Evolutionary conservation across 208 protist genomes (phyloP).

Genomic region (Trypanosomatidae sp.): DNA sequence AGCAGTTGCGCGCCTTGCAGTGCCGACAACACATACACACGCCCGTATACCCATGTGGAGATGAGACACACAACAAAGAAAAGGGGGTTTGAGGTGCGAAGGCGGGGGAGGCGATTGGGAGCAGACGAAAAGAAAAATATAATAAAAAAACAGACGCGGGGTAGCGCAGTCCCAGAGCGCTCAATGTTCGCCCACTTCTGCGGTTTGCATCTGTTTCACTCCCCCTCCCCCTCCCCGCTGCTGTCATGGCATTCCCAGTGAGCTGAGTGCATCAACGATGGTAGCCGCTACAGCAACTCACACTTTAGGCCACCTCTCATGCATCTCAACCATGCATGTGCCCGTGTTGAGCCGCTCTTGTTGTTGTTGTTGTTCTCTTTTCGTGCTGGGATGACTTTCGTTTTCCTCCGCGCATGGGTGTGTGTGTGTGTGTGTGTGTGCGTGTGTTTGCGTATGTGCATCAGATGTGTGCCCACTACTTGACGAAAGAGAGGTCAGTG

Average conservation of each 20-base stretch:
- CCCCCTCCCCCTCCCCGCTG: neutral
- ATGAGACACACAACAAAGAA: neutral
- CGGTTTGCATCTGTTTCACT: neutral
- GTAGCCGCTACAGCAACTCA: neutral
- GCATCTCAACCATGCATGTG: neutral
- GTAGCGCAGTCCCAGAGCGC: neutral
- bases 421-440: neutral
- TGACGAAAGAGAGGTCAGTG: neutral
- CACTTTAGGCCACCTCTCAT: neutral
- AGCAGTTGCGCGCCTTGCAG: neutral
- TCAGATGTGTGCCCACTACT: neutral
- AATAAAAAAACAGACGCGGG: neutral
- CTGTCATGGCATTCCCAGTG: neutral
- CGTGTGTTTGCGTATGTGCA: neutral
- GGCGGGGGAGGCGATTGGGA: neutral
- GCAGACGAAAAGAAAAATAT: neutral
- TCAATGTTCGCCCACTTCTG: neutral
- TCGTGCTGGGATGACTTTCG: neutral
- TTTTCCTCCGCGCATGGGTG: neutral
- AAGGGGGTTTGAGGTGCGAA: neutral
- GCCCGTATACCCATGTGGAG: neutral
- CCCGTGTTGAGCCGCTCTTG: neutral
- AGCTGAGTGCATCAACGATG: neutral
- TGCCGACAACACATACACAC: neutral
- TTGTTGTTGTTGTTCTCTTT: neutral